These are phyloP conservation scores for Diaporthe ampelina DNA, from an alignment of 2,329 filamentous ascomycete genomes.

Conservation along the genomic window DNA sequence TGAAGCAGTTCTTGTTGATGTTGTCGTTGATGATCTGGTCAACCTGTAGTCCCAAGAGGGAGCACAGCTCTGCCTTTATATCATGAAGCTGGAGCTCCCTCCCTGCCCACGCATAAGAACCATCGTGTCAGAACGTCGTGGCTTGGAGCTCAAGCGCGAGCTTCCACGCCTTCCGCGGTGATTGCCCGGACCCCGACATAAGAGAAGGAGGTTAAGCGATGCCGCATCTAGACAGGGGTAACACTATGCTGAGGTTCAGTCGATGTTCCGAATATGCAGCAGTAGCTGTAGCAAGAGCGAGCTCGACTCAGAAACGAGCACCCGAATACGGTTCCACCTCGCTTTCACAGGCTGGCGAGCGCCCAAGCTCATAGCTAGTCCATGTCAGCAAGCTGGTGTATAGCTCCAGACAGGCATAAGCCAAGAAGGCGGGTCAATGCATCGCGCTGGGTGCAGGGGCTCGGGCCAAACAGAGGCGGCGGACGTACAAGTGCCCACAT, in stretches of 20 bases:
- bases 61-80: slow-evolving; percentile 21
- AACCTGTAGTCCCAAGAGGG: neutral
- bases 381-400: slow-evolving; percentile 20
- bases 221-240: slow-evolving; percentile 20
- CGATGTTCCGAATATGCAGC: neutral
- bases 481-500: slow-evolving; percentile 14
- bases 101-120: slow-evolving; percentile 4
- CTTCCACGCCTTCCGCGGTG: slow-evolving; percentile 15
- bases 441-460: neutral
- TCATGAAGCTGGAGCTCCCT: slow-evolving; percentile 7
- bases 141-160: slow-evolving; percentile 15
- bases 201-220: slow-evolving; percentile 25
- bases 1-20: neutral
- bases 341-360: slow-evolving; percentile 12
- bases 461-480: slow-evolving; percentile 2
- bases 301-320: neutral
- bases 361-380: slow-evolving; percentile 1
- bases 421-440: slow-evolving; percentile 27
- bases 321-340: slow-evolving; percentile 6
- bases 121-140: slow-evolving; percentile 27
- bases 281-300: slow-evolving; percentile 9
- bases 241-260: slow-evolving; percentile 6
- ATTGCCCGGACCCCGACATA: slow-evolving; percentile 13
- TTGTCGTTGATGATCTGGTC: neutral
- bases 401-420: slow-evolving; percentile 27